These are phyloP conservation scores for Dothiorella sarmentorum DNA, from an alignment of 2,329 filamentous ascomycete species.

Conservation along the genomic window DNA sequence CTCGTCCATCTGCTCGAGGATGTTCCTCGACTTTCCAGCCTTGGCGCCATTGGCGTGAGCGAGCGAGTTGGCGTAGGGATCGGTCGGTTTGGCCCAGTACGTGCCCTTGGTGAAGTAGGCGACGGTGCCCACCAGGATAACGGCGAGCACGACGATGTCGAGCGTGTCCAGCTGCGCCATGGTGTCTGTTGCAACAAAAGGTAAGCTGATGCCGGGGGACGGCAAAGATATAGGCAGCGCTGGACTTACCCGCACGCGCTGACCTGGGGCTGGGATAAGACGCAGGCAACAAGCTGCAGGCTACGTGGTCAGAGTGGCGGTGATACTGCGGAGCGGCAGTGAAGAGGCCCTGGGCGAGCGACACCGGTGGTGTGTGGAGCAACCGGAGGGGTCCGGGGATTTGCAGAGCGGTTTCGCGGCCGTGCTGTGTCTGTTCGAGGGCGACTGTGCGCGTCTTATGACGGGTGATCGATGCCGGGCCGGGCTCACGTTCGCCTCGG, in stretches of 20 bases:
- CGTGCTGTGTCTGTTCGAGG: neutral
- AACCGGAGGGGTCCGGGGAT: conserved; percentile 3
- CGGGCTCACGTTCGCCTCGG: neutral
- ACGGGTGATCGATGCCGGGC: neutral
- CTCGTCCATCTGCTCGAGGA: conserved; percentile 94
- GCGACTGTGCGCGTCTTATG: conserved; percentile 6
- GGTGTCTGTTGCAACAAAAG: conserved; percentile 48
- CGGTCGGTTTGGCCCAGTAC: conserved; percentile 83
- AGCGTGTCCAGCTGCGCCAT: conserved; percentile 97
- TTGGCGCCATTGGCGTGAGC: conserved; percentile 65
- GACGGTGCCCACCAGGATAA: conserved; percentile 78
- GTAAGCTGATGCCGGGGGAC: neutral
- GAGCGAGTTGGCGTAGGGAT: conserved; percentile 78
- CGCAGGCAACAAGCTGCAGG: neutral
- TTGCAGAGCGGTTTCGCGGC: conserved; percentile 3
- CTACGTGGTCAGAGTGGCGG: conserved; percentile 17
- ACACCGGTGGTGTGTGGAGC: conserved; percentile 16
- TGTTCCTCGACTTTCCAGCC: conserved; percentile 82
- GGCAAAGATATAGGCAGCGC: conserved; percentile 9
- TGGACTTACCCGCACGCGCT: conserved; percentile 3
- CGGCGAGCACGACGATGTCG: conserved; percentile 86
- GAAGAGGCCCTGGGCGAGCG: neutral
- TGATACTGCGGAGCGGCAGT: conserved; percentile 7
- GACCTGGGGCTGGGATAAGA: neutral
- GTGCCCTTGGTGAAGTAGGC: conserved; percentile 98